phyloP scores from a whole-genome alignment of 1,284 basidiomycete species.

The Rhodotorula sp. region DNA sequence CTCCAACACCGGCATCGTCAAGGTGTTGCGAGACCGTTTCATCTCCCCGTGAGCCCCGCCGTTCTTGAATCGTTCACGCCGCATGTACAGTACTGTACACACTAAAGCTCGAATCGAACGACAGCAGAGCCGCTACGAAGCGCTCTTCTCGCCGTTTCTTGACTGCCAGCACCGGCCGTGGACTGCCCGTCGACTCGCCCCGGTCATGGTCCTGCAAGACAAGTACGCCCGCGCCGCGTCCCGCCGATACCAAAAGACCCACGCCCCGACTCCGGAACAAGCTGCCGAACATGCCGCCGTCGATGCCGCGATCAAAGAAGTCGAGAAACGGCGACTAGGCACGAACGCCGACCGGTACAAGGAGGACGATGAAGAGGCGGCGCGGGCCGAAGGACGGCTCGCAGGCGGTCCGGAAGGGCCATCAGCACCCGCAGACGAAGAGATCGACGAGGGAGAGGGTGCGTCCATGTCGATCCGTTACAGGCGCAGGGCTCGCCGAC shows the following conservation, averaged over 20 bases:
- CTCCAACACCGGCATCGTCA: no score
- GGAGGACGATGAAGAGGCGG: slow-evolving; percentile 16
- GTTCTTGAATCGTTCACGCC: no score
- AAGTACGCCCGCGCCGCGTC: slow-evolving; percentile 13
- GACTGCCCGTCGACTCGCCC: no score
- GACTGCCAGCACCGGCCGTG: no score
- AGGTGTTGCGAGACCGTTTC: no score
- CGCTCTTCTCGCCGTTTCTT: no score
- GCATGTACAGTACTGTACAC: not conserved
- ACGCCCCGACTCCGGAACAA: slow-evolving; percentile 6
- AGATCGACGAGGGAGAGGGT: slow-evolving; percentile 31
- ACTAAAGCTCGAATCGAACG: not conserved
- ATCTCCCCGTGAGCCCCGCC: no score
- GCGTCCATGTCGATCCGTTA: not conserved
- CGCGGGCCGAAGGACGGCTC: no score
- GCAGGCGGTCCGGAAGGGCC: not conserved
- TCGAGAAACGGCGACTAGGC: slow-evolving; percentile 13
- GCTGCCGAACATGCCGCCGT: slow-evolving; percentile 3
- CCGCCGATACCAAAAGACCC: slow-evolving; percentile 12
- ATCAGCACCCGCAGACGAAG: slow-evolving; percentile 7
- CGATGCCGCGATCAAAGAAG: slow-evolving; percentile 1
- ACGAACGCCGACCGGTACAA: slow-evolving; percentile 21
- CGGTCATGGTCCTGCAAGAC: slow-evolving; percentile 28
- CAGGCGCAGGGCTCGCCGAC: not conserved
- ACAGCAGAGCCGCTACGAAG: not conserved